A percentile compares a stretch with the other conserved stretches of the same genome.
Evolutionary conservation across 106 monocot genomes (phyloP).

Genomic region (Dioscorea zingiberensis): DNA sequence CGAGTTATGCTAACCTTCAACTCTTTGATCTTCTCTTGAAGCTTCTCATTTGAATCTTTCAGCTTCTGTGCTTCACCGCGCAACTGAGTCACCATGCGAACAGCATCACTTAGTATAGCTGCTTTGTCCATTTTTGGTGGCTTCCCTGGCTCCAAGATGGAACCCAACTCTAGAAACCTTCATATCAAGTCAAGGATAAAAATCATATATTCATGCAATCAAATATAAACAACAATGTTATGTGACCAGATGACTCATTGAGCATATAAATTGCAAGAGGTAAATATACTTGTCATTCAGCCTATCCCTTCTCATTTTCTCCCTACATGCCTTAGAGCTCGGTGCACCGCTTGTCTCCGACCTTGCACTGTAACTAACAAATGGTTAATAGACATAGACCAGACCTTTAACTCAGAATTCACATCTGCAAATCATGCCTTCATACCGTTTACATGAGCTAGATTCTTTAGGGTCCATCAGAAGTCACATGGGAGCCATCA

Average conservation of each 20-base stretch:
- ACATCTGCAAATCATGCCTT: too few species aligned
- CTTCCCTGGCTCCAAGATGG: constrained; percentile 63
- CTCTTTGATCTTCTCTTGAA: constrained; percentile 70
- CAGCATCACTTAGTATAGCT: constrained; percentile 64
- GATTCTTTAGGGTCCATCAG: constrained; percentile 29
- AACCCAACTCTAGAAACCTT: constrained; percentile 65
- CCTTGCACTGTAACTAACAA: constrained; percentile 30
- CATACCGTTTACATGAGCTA: constrained; percentile 53
- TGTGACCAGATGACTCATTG: too few species aligned
- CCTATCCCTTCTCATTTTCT: constrained; percentile 78
- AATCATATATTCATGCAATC: not conserved
- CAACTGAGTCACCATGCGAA: constrained; percentile 52
- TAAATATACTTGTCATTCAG: constrained; percentile 65
- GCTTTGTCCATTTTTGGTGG: constrained; percentile 60
- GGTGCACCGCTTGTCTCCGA: constrained; percentile 33
- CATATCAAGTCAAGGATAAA: not conserved
- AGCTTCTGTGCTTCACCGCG: constrained; percentile 49
- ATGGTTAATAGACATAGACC: not conserved
- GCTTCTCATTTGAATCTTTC: constrained; percentile 59
- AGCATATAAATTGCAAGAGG: not conserved
- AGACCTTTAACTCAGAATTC: not conserved
- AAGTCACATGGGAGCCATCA: constrained; percentile 30
- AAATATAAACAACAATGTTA: too few species aligned
- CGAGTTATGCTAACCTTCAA: constrained; percentile 36
- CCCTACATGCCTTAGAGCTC: constrained; percentile 73